These are phyloP conservation scores for Calvatia gigantea DNA, from an alignment of 768 basidiomycete genomes.

Conservation along the genomic window DNA sequence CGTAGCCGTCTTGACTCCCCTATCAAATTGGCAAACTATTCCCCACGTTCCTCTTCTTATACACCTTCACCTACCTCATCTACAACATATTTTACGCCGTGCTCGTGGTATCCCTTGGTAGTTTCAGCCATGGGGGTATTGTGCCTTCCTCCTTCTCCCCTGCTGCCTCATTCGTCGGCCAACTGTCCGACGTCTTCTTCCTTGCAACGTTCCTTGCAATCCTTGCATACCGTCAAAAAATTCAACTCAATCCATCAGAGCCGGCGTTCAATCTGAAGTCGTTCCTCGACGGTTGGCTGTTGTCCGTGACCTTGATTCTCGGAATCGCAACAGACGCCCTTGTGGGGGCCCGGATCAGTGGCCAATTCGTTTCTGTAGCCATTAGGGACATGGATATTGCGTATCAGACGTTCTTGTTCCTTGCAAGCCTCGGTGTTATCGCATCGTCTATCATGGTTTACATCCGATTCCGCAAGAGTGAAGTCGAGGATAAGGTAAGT, in stretches of 20 bases:
- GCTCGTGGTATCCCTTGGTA: neutral
- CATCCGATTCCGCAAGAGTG: neutral
- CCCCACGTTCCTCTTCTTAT: neutral
- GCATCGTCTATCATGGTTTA: neutral
- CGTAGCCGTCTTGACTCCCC: too few species aligned
- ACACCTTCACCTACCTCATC: neutral
- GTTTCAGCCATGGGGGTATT: too few species aligned
- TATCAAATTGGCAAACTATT: slow-evolving; percentile 1
- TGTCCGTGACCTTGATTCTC: neutral
- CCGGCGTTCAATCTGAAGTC: neutral
- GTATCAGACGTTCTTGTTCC: neutral
- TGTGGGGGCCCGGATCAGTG: neutral
- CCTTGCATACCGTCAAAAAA: neutral
- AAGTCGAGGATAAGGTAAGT: neutral
- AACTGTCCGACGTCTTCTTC: neutral
- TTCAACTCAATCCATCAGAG: slow-evolving; percentile 3
- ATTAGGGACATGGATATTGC: neutral
- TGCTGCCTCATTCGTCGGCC: neutral
- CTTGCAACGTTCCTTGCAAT: neutral
- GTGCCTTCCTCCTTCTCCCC: too few species aligned
- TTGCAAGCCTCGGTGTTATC: neutral
- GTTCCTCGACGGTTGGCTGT: neutral
- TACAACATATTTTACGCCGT: neutral
- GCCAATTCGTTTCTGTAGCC: neutral
- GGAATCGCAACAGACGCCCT: neutral